Conservation (phyloP, 2,329 filamentous ascomycete species). For the Xylaria sp. region DNA sequence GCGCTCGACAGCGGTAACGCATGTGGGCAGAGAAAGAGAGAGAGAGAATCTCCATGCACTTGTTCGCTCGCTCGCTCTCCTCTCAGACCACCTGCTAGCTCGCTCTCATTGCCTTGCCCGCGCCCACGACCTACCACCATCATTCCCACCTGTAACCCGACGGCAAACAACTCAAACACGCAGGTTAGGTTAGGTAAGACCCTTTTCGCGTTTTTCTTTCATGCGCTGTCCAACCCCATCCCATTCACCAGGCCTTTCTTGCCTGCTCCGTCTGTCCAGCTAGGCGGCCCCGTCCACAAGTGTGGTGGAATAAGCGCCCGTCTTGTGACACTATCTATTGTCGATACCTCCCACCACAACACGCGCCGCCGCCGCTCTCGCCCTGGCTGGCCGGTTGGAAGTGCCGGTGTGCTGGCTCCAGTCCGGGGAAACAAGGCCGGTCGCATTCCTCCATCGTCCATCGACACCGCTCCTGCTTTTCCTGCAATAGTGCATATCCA, state of each 20-base stretch:
- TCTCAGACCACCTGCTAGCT: slow-evolving; percentile 33
- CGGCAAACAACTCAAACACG: slow-evolving; percentile 35
- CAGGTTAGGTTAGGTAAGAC: slow-evolving; percentile 41
- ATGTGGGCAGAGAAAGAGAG: slow-evolving; percentile 22
- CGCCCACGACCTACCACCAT: slow-evolving; percentile 30
- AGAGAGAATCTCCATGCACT: slow-evolving; percentile 26
- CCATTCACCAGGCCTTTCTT: slow-evolving; percentile 7
- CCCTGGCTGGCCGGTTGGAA: slow-evolving; percentile 22
- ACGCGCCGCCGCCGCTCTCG: slow-evolving; percentile 21
- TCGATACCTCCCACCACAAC: slow-evolving; percentile 28
- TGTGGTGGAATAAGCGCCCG: slow-evolving; percentile 35
- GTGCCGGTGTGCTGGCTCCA: slow-evolving; percentile 32
- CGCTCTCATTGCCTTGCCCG: slow-evolving; percentile 30
- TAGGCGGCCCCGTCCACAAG: slow-evolving; percentile 27
- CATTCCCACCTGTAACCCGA: slow-evolving; percentile 32
- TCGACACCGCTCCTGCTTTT: slow-evolving; percentile 11
- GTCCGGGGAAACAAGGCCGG: slow-evolving; percentile 25
- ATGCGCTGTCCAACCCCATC: slow-evolving; percentile 25
- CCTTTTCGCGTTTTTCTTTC: slow-evolving; percentile 28
- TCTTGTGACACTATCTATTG: slow-evolving; percentile 38
- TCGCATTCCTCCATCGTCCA: slow-evolving; percentile 18
- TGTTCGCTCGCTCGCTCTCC: slow-evolving; percentile 27
- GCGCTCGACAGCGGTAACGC: slow-evolving; percentile 18
- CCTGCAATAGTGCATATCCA: slow-evolving; percentile 16
- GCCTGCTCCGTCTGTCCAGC: slow-evolving; percentile 2